Evolutionary conservation across 495 filamentous ascomycete species (phyloP), one percentile per base, ranked within the genome.

Genomic region (Aspergillus steynii): DNA sequence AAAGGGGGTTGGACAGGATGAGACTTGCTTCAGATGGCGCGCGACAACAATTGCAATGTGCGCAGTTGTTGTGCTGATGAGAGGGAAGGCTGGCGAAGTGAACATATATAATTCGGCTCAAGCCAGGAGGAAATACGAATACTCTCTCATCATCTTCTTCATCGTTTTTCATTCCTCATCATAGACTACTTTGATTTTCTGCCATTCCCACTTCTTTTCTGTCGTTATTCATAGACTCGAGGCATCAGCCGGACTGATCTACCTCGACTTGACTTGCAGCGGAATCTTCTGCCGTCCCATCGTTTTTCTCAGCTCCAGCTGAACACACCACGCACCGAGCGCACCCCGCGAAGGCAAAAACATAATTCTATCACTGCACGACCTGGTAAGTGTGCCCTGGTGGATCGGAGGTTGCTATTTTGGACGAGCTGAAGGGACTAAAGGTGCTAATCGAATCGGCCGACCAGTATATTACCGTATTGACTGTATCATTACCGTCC

Each of bases 11-110:
- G 29, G 27, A 48, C 14, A 15, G 14, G 15, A 51, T 48, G 55
- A 48, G 26, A 50, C 26, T 53, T 58, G 60, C 15, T 54, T 62
- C 60, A 57, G 60, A 56, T 53, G 37, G 60, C 60, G 60, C 60
- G 60, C 60, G 60, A 57, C 50, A 62, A 62, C 26, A 34, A 31
- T 56, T 42, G 15, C n/a, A 53, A 47, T 29, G 32, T 51, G 5
- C 2, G 9, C n/a, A n/a, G 49, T 20, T 31, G 29, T 31, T 6
- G 29, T 31, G 29, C 29, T 31, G 29, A 31, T 31, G 29, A 31
- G 6, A 31, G 29, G 29, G 6, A 31, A 31, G 29, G 29, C 29
- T 31, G 29, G 29, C 29, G 6, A 31, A 31, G 29, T 6, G 3
- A 31, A 31, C 29, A 31, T 31, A 31, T 31, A 31, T 31, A 31